phyloP scores from a whole-genome alignment of 768 basidiomycete genomes.

The Xerocomus potaroensis region DNA sequence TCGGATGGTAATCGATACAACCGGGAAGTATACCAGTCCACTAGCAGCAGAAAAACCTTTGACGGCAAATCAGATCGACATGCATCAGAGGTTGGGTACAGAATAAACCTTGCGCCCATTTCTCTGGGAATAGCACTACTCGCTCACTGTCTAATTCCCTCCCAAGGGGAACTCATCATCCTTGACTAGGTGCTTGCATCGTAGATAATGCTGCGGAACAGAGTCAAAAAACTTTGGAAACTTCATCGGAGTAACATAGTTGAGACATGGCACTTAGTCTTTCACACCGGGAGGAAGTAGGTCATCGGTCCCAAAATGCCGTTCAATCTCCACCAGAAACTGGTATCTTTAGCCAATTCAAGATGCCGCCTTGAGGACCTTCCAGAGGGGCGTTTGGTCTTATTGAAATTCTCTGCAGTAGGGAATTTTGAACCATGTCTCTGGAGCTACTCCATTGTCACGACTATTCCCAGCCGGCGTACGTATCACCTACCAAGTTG shows the following conservation, averaged over 20 bases:
- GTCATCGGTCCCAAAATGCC: slow-evolving; percentile 52
- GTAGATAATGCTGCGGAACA: slow-evolving; percentile 46
- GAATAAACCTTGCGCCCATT: slow-evolving; percentile 60
- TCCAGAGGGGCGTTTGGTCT: slow-evolving; percentile 48
- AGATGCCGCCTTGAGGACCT: slow-evolving; percentile 45
- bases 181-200: slow-evolving; percentile 50
- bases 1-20: slow-evolving; percentile 51
- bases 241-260: background rate
- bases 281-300: slow-evolving; percentile 64
- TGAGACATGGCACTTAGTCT: slow-evolving; percentile 42
- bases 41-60: slow-evolving; percentile 64
- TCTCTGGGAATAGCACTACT: slow-evolving; percentile 62
- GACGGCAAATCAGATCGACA: slow-evolving; percentile 1
- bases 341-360: slow-evolving; percentile 44
- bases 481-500: slow-evolving; percentile 24
- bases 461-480: background rate
- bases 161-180: slow-evolving; percentile 48
- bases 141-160: slow-evolving; percentile 49
- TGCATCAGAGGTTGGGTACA: background rate
- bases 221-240: slow-evolving; percentile 44
- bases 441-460: slow-evolving; percentile 50
- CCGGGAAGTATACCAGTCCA: slow-evolving; percentile 39
- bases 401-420: slow-evolving; percentile 42
- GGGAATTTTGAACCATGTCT: slow-evolving; percentile 81
- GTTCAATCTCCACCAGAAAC: slow-evolving; percentile 59